Percentiles rank a stretch among this genome's conserved stretches.
phyloP scores from a whole-genome alignment of 1,284 basidiomycete genomes.

The Inonotus obliquus region DNA sequence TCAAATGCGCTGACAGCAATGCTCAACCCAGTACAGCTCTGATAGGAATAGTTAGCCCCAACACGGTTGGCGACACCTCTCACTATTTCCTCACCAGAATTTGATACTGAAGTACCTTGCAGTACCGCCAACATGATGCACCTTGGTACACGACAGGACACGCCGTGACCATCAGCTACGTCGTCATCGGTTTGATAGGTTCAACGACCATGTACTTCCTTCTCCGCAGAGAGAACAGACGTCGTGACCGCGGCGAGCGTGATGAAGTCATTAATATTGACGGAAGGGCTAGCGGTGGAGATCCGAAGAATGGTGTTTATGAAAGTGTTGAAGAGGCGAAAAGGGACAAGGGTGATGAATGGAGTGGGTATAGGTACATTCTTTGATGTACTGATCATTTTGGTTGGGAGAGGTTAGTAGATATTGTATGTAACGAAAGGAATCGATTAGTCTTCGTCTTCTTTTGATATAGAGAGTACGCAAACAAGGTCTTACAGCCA shows the following conservation, averaged over 20 bases:
- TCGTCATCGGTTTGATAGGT: slow-evolving; percentile 55
- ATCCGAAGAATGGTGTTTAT: slow-evolving; percentile 33
- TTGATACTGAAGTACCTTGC: slow-evolving; percentile 11
- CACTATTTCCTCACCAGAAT: background rate
- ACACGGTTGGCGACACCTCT: slow-evolving; percentile 32
- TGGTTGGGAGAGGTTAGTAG: too few relatives aligned
- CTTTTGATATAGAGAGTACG: too few relatives aligned
- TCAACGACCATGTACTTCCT: too few relatives aligned
- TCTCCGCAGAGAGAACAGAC: too few relatives aligned
- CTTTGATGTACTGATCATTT: too few relatives aligned
- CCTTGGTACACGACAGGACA: slow-evolving; percentile 72
- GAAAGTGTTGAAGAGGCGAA: slow-evolving; percentile 42
- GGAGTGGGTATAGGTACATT: slow-evolving; percentile 55
- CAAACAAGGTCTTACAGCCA: too few relatives aligned
- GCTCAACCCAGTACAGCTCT: too few relatives aligned
- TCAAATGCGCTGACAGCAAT: too few relatives aligned
- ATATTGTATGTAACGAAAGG: too few relatives aligned
- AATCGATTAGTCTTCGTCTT: too few relatives aligned
- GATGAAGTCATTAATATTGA: slow-evolving; percentile 68
- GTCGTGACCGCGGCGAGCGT: slow-evolving; percentile 57
- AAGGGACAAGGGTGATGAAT: slow-evolving; percentile 51
- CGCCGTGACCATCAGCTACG: slow-evolving; percentile 65
- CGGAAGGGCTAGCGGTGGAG: too few relatives aligned
- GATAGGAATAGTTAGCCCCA: slow-evolving; percentile 42
- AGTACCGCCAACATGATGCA: slow-evolving; percentile 61